These are phyloP conservation scores for Fusarium zealandicum DNA, from an alignment of 2,329 filamentous ascomycete genomes.

Conservation along the genomic window DNA sequence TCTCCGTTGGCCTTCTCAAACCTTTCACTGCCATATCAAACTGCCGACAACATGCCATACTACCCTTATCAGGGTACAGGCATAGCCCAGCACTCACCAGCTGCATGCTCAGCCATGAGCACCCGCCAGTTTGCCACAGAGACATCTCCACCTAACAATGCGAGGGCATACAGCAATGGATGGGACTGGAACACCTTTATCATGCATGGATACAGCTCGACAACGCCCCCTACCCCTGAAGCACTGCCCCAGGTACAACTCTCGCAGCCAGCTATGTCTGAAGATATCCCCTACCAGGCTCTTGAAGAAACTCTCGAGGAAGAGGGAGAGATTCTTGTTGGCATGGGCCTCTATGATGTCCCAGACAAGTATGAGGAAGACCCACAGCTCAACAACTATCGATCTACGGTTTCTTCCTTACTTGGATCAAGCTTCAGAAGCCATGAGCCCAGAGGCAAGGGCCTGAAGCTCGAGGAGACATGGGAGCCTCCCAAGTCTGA, in stretches of 20 bases:
- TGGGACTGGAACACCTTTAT: constrained; percentile 57
- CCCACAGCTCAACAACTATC: constrained; percentile 61
- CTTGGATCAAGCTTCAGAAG: constrained; percentile 57
- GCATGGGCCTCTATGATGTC: constrained; percentile 81
- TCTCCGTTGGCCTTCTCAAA: constrained; percentile 66
- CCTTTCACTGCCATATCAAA: constrained; percentile 56
- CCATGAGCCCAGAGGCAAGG: constrained; percentile 67
- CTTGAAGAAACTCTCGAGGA: constrained; percentile 60
- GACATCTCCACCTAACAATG: constrained; percentile 39
- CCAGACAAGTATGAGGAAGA: constrained; percentile 65
- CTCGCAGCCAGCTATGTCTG: constrained; percentile 54
- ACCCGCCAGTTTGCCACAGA: constrained; percentile 38
- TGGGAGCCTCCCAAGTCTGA: constrained; percentile 74
- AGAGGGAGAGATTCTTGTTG: constrained; percentile 77
- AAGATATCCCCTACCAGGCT: constrained; percentile 59
- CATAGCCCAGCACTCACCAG: constrained; percentile 41
- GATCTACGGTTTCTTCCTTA: constrained; percentile 61
- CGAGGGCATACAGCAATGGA: constrained; percentile 16
- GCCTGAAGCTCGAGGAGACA: constrained; percentile 81
- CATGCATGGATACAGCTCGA: constrained; percentile 54
- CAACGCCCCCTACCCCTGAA: constrained; percentile 66
- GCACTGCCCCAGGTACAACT: constrained; percentile 62
- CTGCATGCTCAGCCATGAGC: constrained; percentile 39
- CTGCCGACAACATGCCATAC: constrained; percentile 50
- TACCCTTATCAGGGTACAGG: constrained; percentile 51